Evolutionary conservation across 495 filamentous ascomycete genomes (phyloP), one percentile per base, ranked within the genome.

Genomic region (Trichoderma gamsii): DNA sequence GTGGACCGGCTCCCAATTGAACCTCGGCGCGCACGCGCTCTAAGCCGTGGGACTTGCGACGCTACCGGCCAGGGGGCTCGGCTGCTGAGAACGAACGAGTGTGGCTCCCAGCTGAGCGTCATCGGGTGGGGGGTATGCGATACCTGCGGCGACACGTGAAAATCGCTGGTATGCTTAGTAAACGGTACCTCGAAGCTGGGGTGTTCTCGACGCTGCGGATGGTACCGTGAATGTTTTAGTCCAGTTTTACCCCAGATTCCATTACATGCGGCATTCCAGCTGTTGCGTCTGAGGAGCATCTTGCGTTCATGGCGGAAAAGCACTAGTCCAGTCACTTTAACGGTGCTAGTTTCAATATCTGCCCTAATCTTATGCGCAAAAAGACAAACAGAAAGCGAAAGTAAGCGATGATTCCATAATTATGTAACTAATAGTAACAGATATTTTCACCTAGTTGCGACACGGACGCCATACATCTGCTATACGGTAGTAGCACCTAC

Each of bases 1-100:
- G 56, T 61, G 44, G 44, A 16, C 56, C 56, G 56, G 56, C 25
- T 61, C 56, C 12, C 25, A 61, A 61, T 61, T 61, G 56, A 61
- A 61, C 56, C 56, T 61, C 56, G 56, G 56, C 56, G 56, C 56
- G 56, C 56, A 21, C 56, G 56, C 56, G 56, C 56, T 61, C 27
- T 21, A 27, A 16, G n/a, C 16, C 56, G 16, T 21, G 56, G 56
- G n/a, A 32, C n/a, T 13, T 32, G 56, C 56, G 25, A 32, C 56
- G 56, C 56, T 61, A 61, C 25, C 27, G 56, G 56, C 23, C 56
- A 61, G 56, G 56, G 56, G 56, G 23, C 25, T 61, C 56, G 56
- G 56, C 56, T 61, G 56, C 56, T 61, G 56, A 18, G 25, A 52
- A 52, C 35, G 35, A 38, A 23, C 5, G n/a, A 21, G 15, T 49